These are phyloP conservation scores for Ettlia oleoabundans DNA, from an alignment of 139 green algal species.

Conservation along the genomic window DNA sequence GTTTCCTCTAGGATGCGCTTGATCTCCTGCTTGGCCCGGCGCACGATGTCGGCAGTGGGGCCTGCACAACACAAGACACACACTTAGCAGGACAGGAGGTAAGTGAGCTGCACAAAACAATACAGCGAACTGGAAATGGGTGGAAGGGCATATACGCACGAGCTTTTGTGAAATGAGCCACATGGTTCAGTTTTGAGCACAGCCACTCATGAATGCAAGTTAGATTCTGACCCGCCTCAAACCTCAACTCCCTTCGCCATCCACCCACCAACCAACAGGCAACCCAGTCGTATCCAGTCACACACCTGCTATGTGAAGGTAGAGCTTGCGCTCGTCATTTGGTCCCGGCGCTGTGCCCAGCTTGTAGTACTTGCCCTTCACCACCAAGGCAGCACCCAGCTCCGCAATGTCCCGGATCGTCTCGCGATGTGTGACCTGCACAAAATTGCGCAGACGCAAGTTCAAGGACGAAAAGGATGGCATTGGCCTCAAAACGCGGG, in stretches of 20 bases:
- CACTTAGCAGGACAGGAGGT: too few species aligned
- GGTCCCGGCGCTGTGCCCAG: conserved; percentile 53
- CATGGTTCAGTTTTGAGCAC: too few species aligned
- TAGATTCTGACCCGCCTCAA: too few species aligned
- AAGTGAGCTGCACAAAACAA: neutral
- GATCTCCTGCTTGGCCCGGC: conserved; percentile 81
- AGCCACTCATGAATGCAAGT: too few species aligned
- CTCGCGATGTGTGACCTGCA: conserved; percentile 94
- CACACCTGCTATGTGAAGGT: conserved; percentile 89
- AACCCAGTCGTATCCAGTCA: conserved; percentile 20
- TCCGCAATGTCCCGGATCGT: conserved; percentile 86
- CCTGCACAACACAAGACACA: too few species aligned
- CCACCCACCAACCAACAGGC: neutral
- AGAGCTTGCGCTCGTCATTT: conserved; percentile 93
- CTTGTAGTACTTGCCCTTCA: conserved; percentile 79
- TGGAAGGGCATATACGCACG: too few species aligned
- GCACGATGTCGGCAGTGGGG: conserved; percentile 72
- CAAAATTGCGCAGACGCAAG: too few species aligned
- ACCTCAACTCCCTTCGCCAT: neutral
- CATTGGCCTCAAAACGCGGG: too few species aligned
- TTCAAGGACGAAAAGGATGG: too few species aligned
- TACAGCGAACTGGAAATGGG: neutral
- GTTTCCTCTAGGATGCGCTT: conserved; percentile 82
- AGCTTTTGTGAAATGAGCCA: too few species aligned
- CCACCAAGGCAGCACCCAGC: conserved; percentile 87